Base-by-base conservation (phyloP, 768 basidiomycete genomes). In the Serendipita vermifera region DNA sequence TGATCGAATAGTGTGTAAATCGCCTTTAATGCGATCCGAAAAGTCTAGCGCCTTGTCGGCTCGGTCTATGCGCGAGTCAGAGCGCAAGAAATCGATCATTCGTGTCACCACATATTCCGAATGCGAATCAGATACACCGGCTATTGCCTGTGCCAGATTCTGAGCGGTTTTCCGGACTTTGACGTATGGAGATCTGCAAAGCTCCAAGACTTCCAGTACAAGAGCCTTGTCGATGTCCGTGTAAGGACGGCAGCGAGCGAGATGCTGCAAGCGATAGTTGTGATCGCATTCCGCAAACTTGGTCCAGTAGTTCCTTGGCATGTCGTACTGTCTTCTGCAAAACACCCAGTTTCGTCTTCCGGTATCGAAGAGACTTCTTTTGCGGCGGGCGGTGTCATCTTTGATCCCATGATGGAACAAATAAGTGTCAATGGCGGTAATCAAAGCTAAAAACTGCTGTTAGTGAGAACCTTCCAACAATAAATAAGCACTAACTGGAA, bases 201-300 rank as follows among this genome's bases (percentile, higher is more conserved):
- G 14, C n/a, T 15, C 27, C 33, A 27, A 43, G 59, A 55, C 33
- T 35, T 53, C 43, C 15, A 82, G 82, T 6, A 86, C 80, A 26
- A 83, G 67, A 7, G 5, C 90, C 77, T 2, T 83, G 80, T 65
- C 85, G 88, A 56, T 81, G 76, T 64, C 82, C 83, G 69, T 91
- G 89, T 61, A 76, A 77, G 9, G 75, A 61, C 76, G 81, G 87
- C 56, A 78, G 72, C 61, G 9, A 83, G 81, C 60, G 81, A 83
- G 56, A 79, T 69, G 59, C 83, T 85, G 56, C 3, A 55, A 41
- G 15, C 24, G 53, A 33, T 17, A 38, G 26, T 22, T 9, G 27
- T 46, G 24, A 38, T 24, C 26, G 31, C 11, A 38, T 3, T 55
- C 36, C 11, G 57, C 20, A 27, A 39, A 56, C 15, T 62, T 55